These are phyloP conservation scores for Tillandsia fasciculata DNA, from an alignment of 176 grass and related monocot species.

Conservation along the genomic window DNA sequence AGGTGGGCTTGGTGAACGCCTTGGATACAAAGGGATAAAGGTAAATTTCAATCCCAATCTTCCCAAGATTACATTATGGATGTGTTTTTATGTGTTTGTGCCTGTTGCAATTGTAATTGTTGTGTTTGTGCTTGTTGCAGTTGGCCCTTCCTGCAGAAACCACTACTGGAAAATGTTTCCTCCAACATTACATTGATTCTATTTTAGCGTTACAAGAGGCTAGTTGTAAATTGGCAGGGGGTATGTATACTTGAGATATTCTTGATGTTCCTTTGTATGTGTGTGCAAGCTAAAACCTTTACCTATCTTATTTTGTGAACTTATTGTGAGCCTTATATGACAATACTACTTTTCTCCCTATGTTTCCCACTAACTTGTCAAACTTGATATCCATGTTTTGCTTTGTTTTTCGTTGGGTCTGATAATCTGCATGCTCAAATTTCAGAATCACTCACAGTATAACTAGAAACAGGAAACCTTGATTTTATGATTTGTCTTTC, in stretches of 20 bases:
- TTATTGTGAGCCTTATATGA: neutral
- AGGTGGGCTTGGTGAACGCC: slow-evolving; percentile 88
- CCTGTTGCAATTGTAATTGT: slow-evolving; percentile 34
- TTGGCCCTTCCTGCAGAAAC: slow-evolving; percentile 85
- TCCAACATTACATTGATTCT: slow-evolving; percentile 89
- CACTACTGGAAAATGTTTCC: slow-evolving; percentile 74
- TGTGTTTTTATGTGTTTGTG: neutral
- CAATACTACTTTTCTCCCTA: too few species aligned
- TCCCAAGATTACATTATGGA: neutral
- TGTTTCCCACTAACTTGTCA: too few species aligned
- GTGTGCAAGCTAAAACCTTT: neutral
- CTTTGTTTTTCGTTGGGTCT: too few species aligned
- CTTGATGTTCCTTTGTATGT: neutral
- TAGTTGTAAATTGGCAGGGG: slow-evolving; percentile 53
- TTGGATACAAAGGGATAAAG: slow-evolving; percentile 99
- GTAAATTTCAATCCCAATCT: slow-evolving; percentile 14
- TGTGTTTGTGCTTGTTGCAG: slow-evolving; percentile 20
- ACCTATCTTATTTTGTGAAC: neutral
- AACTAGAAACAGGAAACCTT: too few species aligned
- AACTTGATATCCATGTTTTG: too few species aligned
- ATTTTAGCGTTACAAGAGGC: slow-evolving; percentile 84
- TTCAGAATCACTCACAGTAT: too few species aligned
- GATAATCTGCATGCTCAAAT: too few species aligned
- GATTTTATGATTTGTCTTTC: too few species aligned
- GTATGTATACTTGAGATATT: slow-evolving; percentile 21